Evolutionary conservation across 257 asterid species (phyloP).

Genomic region (Solanum sitiens): DNA sequence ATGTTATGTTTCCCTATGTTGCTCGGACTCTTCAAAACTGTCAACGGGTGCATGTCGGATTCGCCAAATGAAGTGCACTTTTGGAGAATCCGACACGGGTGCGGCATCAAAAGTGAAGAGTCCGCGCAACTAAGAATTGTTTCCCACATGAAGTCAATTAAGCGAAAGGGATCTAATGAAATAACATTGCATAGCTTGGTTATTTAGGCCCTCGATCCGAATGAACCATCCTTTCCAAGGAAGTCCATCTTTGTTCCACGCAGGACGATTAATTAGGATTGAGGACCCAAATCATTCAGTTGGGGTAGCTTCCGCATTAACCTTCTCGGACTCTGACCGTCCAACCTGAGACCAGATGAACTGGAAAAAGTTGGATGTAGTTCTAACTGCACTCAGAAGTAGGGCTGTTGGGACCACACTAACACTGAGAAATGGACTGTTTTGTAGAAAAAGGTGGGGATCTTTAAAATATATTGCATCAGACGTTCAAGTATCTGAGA

Average conservation of each 20-base stretch:
- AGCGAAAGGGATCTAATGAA: neutral
- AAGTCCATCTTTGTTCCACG: neutral
- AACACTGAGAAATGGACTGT: neutral
- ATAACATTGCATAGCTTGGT: neutral
- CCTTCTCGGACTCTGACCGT: neutral
- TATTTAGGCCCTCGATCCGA: neutral
- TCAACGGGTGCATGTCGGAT: too few relatives aligned
- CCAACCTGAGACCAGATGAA: neutral
- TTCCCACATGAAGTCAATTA: neutral
- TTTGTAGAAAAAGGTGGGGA: neutral
- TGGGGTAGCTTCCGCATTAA: neutral
- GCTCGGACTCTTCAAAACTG: too few relatives aligned
- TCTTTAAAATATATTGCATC: neutral
- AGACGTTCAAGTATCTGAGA: neutral
- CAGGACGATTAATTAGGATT: neutral
- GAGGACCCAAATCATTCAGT: neutral
- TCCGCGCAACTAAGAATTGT: neutral
- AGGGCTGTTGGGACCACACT: neutral
- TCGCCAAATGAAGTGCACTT: too few relatives aligned
- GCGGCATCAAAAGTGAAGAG: too few relatives aligned
- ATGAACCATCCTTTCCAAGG: neutral
- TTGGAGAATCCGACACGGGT: too few relatives aligned
- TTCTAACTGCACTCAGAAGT: neutral
- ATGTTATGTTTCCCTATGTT: neutral
- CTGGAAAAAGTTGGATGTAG: neutral